Conservation (phyloP, 73 alveolate species). For the Stentor roeselii region DNA sequence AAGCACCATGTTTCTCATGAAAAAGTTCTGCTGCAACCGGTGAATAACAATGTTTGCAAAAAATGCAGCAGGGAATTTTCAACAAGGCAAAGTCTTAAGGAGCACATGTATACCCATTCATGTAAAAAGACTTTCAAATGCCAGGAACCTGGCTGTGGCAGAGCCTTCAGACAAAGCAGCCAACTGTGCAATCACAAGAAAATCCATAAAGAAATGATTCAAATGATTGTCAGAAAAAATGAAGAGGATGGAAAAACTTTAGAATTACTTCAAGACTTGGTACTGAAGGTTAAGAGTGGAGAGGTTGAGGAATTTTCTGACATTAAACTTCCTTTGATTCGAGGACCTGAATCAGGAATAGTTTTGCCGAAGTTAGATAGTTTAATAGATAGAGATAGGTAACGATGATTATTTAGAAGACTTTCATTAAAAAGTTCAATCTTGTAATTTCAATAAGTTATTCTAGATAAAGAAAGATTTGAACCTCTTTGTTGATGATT, state of each 20-base stretch:
- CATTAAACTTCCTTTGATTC: too few relatives aligned
- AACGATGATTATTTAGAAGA: too few relatives aligned
- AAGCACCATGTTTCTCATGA: neutral
- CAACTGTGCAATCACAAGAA: neutral
- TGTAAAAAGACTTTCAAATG: slow-evolving; percentile 12
- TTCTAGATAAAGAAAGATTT: too few relatives aligned
- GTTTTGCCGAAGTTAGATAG: too few relatives aligned
- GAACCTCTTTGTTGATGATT: too few relatives aligned
- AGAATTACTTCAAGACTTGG: too few relatives aligned
- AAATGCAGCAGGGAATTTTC: neutral
- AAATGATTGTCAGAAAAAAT: slow-evolving; percentile 52
- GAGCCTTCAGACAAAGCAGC: neutral
- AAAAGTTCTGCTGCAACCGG: neutral
- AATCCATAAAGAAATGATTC: neutral
- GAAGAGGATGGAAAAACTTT: slow-evolving; percentile 60
- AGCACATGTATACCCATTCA: neutral
- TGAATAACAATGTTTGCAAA: neutral
- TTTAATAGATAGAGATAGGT: too few relatives aligned
- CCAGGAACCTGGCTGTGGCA: slow-evolving; percentile 18
- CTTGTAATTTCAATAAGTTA: too few relatives aligned
- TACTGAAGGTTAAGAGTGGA: too few relatives aligned
- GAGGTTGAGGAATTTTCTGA: too few relatives aligned
- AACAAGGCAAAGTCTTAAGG: slow-evolving; percentile 10
- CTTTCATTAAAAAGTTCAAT: too few relatives aligned
- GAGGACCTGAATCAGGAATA: too few relatives aligned